Conservation (phyloP, 495 filamentous ascomycete species). For the Letharia lupina region DNA sequence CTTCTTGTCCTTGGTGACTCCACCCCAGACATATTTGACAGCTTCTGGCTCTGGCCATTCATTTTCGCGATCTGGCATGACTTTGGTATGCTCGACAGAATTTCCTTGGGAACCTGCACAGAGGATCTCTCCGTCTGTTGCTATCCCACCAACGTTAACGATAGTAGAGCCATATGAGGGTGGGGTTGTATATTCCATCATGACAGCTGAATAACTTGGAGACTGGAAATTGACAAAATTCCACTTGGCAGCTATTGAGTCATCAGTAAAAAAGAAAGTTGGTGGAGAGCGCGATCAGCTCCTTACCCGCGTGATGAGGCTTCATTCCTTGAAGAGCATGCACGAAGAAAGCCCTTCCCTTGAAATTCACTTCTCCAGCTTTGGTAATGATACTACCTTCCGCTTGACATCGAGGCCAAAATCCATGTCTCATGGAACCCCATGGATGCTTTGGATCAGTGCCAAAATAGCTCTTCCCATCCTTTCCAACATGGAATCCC, state of each 20-base stretch:
- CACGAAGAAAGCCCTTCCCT: constrained; percentile 65
- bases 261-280: constrained; percentile 10
- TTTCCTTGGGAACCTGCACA: constrained; percentile 53
- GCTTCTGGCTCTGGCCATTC: constrained; percentile 82
- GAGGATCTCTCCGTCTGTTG: constrained; percentile 71
- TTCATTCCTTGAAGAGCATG: constrained; percentile 96
- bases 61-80: constrained; percentile 61
- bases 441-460: constrained; percentile 78
- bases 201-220: constrained; percentile 70
- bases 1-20: constrained; percentile 69
- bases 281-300: not conserved
- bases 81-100: constrained; percentile 55
- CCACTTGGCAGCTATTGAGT: constrained; percentile 66
- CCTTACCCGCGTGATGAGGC: constrained; percentile 82
- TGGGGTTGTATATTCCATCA: constrained; percentile 98
- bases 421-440: constrained; percentile 83
- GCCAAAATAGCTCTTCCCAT: constrained; percentile 78
- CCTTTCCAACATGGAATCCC: constrained; percentile 76
- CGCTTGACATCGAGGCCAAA: constrained; percentile 80
- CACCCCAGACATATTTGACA: constrained; percentile 70
- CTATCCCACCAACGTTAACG: constrained; percentile 76
- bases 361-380: constrained; percentile 72
- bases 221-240: constrained; percentile 90
- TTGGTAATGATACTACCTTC: constrained; percentile 80
- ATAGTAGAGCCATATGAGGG: constrained; percentile 84